Evolutionary conservation across 257 asterid genomes (phyloP).

Genomic region (Rehmannia glutinosa): DNA sequence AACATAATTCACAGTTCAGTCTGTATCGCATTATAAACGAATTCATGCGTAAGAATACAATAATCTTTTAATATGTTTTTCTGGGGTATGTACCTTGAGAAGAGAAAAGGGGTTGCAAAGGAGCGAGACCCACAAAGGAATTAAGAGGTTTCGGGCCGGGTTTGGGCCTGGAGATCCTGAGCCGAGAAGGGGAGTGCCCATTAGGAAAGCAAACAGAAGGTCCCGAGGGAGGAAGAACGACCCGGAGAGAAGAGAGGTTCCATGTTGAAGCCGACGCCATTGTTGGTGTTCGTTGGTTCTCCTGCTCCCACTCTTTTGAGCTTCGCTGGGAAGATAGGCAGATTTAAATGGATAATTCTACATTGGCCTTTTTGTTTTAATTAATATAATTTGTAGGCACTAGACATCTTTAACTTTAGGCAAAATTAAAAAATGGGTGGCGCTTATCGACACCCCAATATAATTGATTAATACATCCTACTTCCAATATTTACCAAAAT

Average conservation of each 20-base stretch:
- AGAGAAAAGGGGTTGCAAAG: constrained; percentile 41
- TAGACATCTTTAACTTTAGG: no score
- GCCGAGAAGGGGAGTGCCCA: constrained; percentile 26
- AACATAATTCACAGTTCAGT: no score
- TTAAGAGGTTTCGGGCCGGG: constrained; percentile 27
- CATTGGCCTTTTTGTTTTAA: background rate
- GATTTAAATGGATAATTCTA: constrained; percentile 16
- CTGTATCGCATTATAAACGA: background rate
- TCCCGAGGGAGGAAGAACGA: constrained; percentile 47
- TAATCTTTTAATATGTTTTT: no score
- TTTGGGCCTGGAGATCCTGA: constrained; percentile 28
- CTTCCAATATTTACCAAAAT: no score
- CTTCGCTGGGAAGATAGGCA: background rate
- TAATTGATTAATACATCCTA: no score
- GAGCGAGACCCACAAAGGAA: constrained; percentile 58
- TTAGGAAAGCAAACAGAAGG: constrained; percentile 32
- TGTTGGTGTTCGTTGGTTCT: background rate
- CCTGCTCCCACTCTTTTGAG: background rate
- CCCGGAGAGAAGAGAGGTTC: constrained; percentile 51
- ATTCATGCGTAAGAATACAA: background rate
- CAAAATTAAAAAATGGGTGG: no score
- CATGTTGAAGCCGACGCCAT: constrained; percentile 60
- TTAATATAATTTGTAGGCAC: background rate
- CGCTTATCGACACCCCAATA: no score
- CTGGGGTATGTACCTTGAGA: constrained; percentile 50